Conservation (phyloP, 352 stramenopile genomes). For the Phytopythium vexans region DNA sequence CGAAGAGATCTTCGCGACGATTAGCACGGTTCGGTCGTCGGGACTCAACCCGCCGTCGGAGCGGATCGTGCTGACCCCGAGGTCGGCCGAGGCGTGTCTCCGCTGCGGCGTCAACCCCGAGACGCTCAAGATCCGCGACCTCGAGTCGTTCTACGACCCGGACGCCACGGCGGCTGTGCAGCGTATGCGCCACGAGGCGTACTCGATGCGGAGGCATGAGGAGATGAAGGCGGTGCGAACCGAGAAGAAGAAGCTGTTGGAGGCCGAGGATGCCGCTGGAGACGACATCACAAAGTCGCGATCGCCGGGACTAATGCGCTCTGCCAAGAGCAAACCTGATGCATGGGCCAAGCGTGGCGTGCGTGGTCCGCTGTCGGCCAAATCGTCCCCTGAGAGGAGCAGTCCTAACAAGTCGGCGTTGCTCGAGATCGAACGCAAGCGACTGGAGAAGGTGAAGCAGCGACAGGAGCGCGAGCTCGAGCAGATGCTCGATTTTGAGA, state of each 20-base stretch:
- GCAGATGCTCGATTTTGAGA: constrained; percentile 91
- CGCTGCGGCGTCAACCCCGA: constrained; percentile 90
- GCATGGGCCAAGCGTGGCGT: too few species aligned
- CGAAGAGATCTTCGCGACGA: constrained; percentile 75
- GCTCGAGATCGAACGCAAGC: constrained; percentile 61
- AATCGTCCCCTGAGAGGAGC: constrained; percentile 18
- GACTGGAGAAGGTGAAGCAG: constrained; percentile 72
- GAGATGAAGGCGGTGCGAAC: constrained; percentile 86
- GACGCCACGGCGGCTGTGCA: constrained; percentile 84
- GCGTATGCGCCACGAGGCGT: constrained; percentile 90
- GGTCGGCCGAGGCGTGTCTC: constrained; percentile 88
- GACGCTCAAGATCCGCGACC: constrained; percentile 88
- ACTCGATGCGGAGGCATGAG: constrained; percentile 89
- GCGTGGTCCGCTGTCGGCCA: constrained; percentile 2
- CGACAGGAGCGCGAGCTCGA: constrained; percentile 81
- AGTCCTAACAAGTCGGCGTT: constrained; percentile 27
- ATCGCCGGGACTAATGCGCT: neutral
- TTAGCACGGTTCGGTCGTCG: constrained; percentile 66
- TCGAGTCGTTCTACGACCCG: constrained; percentile 89
- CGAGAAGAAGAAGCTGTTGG: constrained; percentile 78
- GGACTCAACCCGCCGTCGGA: constrained; percentile 66
- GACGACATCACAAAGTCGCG: constrained; percentile 8
- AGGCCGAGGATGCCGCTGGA: constrained; percentile 27
- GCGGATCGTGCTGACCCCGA: constrained; percentile 83
- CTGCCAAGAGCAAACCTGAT: neutral